Base-by-base conservation (phyloP, 768 basidiomycete genomes). In the Tricholoma saponaceum region DNA sequence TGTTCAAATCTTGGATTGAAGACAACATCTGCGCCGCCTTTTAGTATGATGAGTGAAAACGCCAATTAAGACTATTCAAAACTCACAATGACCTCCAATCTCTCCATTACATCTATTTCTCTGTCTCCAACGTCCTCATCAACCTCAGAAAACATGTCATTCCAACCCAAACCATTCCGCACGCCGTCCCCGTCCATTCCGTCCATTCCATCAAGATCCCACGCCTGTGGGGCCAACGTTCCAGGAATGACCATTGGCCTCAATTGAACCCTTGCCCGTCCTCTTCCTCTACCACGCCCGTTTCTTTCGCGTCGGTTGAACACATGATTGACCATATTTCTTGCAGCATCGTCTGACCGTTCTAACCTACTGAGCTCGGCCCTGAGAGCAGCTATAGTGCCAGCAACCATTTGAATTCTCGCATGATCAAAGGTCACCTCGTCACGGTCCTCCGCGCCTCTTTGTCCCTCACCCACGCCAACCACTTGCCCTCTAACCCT, bases 11-110 rank as follows among this genome's bases (percentile, higher is more conserved):
- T 18, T 56, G 63, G 4, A 52, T n/a, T 1, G 66, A 67, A 55
- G 60, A 57, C 20, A 74, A 58, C 71, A 75, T 71, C 52, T 74
- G 70, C 28, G 72, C 71, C 20, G 73, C 71, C 73, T 75, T 51
- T 16, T 4, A 47, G 52, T 26, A 43, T 26, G 23, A 51, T 61
- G 51, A 55, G 32, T 18, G 44, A 20, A 33, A 33, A 13, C 28
- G 26, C 37, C 10, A 49, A 20, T 37, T 14, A 20, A 25, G 20
- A 44, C 9, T 14, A 44, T 43, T 14, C 25, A 16, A 51, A 25
- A 64, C 73, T 8, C 28, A 74, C 76, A 64, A 74, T 55, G 16
- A 65, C 58, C 53, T 69, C 70, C 44, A 74, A 53, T 25, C 66
- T 66, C 52, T 69, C 69, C 65, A 69, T 67, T 10, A 69, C 60